Conservation (phyloP, 108 stramenopile genomes). For the Cafeteria roenbergensis region DNA sequence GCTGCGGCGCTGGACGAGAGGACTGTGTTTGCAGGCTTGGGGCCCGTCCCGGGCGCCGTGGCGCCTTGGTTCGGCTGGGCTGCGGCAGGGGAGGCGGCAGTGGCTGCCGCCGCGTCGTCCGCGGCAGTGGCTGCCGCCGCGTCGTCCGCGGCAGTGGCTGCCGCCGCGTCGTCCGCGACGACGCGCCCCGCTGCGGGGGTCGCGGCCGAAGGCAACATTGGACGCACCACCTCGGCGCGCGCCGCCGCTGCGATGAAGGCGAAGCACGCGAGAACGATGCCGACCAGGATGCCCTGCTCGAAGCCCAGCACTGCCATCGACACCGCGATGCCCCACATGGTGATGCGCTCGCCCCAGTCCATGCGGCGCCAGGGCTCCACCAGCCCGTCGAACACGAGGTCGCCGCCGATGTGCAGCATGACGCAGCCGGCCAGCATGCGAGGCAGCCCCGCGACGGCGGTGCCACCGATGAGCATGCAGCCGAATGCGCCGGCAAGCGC, state of each 20-base stretch:
- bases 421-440: slow-evolving; percentile 73
- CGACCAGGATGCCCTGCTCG: slow-evolving; percentile 39
- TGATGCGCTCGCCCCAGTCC: slow-evolving; percentile 39
- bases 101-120: too few relatives aligned
- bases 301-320: slow-evolving; percentile 58
- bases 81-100: too few relatives aligned
- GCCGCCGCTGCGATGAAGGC: slow-evolving; percentile 20
- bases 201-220: slow-evolving; percentile 25
- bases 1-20: too few relatives aligned
- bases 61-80: too few relatives aligned
- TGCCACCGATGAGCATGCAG: slow-evolving; percentile 51
- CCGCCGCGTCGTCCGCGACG: background rate
- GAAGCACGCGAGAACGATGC: background rate
- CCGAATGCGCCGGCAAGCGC: slow-evolving; percentile 34
- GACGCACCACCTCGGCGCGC: slow-evolving; percentile 42
- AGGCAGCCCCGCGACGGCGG: slow-evolving; percentile 52
- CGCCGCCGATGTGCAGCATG: slow-evolving; percentile 62
- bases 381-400: slow-evolving; percentile 61
- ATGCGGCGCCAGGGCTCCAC: slow-evolving; percentile 30
- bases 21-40: too few relatives aligned
- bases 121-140: too few relatives aligned
- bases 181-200: background rate
- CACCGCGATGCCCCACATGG: slow-evolving; percentile 52
- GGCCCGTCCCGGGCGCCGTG: too few relatives aligned
- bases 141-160: too few relatives aligned